A percentile compares a stretch with the other conserved stretches of the same genome.
Evolutionary conservation across 805 yeast species (phyloP).

Genomic region (Pichia phayaonensis): DNA sequence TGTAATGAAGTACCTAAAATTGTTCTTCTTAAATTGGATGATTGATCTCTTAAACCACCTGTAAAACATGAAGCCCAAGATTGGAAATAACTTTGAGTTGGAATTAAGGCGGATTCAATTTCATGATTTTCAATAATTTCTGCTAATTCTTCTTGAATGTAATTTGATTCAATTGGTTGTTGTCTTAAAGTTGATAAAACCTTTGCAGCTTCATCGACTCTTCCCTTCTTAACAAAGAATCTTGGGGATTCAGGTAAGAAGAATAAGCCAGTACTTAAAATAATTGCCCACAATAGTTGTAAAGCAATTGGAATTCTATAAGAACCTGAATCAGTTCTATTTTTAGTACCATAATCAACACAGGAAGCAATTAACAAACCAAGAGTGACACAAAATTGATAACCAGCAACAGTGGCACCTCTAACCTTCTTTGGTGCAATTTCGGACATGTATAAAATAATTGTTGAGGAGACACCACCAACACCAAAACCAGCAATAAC

Average conservation of each 20-base stretch:
- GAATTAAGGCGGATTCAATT: slow-evolving; percentile 32
- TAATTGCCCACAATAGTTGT: slow-evolving; percentile 62
- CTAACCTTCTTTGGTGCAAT: slow-evolving; percentile 72
- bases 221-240: slow-evolving; percentile 50
- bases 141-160: slow-evolving; percentile 41
- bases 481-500: slow-evolving; percentile 70
- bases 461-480: slow-evolving; percentile 69
- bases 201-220: slow-evolving; percentile 47
- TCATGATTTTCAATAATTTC: slow-evolving; percentile 47
- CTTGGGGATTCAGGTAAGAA: slow-evolving; percentile 75
- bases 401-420: slow-evolving; percentile 70
- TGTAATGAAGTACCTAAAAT: slow-evolving; percentile 37
- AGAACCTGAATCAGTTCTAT: slow-evolving; percentile 43
- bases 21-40: slow-evolving; percentile 36
- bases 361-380: slow-evolving; percentile 67
- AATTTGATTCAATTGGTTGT: slow-evolving; percentile 38
- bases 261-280: slow-evolving; percentile 53
- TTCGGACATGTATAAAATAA: slow-evolving; percentile 74
- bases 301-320: slow-evolving; percentile 73
- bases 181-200: slow-evolving; percentile 51
- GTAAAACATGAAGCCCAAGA: slow-evolving; percentile 39
- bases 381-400: slow-evolving; percentile 59
- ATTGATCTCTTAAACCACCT: slow-evolving; percentile 30
- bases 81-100: slow-evolving; percentile 29
- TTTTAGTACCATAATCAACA: slow-evolving; percentile 60